Base-by-base conservation (phyloP, 495 filamentous ascomycete genomes). In the Podospora pseudocomata region DNA sequence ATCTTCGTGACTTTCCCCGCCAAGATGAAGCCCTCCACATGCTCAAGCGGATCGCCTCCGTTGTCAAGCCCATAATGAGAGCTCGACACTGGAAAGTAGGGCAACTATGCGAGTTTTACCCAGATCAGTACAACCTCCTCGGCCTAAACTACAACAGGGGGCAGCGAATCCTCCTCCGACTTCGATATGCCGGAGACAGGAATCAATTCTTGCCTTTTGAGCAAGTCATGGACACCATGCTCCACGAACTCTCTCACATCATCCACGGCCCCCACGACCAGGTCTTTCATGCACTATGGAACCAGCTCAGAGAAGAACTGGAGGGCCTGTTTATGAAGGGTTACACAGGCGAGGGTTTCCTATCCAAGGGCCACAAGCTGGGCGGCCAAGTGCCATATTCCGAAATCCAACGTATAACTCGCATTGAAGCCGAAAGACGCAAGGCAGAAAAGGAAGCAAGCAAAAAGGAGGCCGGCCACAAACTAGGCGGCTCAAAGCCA, bases 41-140 rank as follows among this genome's bases (percentile, higher is more conserved):
- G 56, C 84, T 98, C 15, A 90, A 87, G 68, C 94, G 92, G 77
- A 83, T 97, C 26, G 92, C 93, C 19, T 95, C 92, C 15, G 77
- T 97, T 16, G 94, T 98, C 57, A 99, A 97, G 77, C 95, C 95
- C 16, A 91, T 99, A 65, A 98, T 98, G 94, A 83, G 92, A 69
- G 91, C 91, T 63, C 85, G 92, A 57, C 83, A 82, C 27, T 99
- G 93, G 92, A 89, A 79, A 69, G 92, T 99, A 23, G 86, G 87
- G 6, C 86, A 89, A 55, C 86, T 99, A 18, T 86, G 87, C 28
- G 95, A 98, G 76, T 96, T 99, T 78, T 91, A 90, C 68, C 95
- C 94, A 0, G 80, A 84, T 2, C 82, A 96, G 71, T 76, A 79
- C 6, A 92, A 91, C 65, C 85, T 97, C 0, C 80, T 96, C 53